Evolutionary conservation across 805 yeast genomes (phyloP).

Genomic region (Yarrowia sp.): DNA sequence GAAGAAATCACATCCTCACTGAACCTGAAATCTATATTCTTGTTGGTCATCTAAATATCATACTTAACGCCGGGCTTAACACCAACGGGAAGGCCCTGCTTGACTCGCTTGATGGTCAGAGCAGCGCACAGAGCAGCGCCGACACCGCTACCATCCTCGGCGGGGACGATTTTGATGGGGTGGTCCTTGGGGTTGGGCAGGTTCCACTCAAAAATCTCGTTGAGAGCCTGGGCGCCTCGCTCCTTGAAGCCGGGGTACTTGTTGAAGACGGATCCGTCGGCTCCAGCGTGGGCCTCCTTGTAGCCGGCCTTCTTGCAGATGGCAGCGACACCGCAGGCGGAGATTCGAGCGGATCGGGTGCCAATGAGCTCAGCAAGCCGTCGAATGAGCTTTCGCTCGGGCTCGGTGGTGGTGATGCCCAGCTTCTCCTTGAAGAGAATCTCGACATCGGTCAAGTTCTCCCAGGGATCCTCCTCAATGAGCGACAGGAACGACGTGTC

Average conservation of each 20-base stretch:
- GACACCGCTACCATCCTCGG: constrained; percentile 98
- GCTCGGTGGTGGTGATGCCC: constrained; percentile 61
- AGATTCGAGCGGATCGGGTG: constrained; percentile 86
- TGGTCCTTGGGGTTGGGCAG: constrained; percentile 51
- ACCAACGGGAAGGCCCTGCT: constrained; percentile 50
- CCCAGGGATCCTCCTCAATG: constrained; percentile 87
- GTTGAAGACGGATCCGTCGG: constrained; percentile 95
- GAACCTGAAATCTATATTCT: not conserved
- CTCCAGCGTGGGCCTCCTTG: constrained; percentile 75
- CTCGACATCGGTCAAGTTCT: constrained; percentile 72
- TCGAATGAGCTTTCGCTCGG: constrained; percentile 81
- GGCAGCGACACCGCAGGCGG: constrained; percentile 94
- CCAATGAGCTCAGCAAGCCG: constrained; percentile 84
- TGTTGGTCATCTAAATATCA: constrained; percentile 17
- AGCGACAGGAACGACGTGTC: constrained; percentile 87
- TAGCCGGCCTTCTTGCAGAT: constrained; percentile 82
- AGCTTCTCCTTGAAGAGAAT: constrained; percentile 60
- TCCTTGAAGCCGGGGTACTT: constrained; percentile 88
- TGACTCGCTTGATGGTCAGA: constrained; percentile 75
- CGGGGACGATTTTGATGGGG: constrained; percentile 83
- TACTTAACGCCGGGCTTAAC: constrained; percentile 28
- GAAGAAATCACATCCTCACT: no score
- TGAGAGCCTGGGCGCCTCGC: constrained; percentile 83
- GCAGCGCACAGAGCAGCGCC: constrained; percentile 99
- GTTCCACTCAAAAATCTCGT: constrained; percentile 85